A percentile compares a stretch with the other conserved stretches of the same genome.
phyloP scores from a whole-genome alignment of 495 filamentous ascomycete species.

The Talaromyces stipitatus region DNA sequence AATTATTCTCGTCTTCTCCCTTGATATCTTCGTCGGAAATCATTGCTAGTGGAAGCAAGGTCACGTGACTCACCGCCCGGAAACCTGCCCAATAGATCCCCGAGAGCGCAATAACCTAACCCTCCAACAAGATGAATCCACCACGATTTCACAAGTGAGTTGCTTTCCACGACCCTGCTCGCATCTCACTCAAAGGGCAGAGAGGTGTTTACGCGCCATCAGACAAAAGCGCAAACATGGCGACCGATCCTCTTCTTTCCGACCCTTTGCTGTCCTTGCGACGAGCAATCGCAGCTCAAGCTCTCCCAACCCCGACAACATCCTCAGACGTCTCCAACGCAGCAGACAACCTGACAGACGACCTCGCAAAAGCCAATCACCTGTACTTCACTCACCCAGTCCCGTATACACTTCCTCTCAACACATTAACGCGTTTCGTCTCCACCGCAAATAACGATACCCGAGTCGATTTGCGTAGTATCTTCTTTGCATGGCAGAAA shows the following conservation, averaged over 20 bases:
- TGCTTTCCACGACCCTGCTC: not conserved
- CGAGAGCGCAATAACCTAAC: not conserved
- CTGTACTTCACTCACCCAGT: constrained; percentile 64
- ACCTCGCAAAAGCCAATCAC: constrained; percentile 72
- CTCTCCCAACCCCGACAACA: constrained; percentile 59
- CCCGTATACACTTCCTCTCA: constrained; percentile 63
- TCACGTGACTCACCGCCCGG: constrained; percentile 1
- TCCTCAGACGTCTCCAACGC: constrained; percentile 45
- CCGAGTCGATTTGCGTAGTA: constrained; percentile 80
- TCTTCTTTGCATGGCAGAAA: constrained; percentile 92
- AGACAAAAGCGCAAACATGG: constrained; percentile 11
- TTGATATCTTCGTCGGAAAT: too few species aligned
- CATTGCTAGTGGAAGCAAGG: not conserved
- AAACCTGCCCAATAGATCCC: not conserved
- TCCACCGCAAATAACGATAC: constrained; percentile 49
- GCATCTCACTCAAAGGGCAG: not conserved
- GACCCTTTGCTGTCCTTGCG: constrained; percentile 78
- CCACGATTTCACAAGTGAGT: not conserved
- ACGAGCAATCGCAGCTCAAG: constrained; percentile 62
- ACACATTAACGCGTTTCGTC: constrained; percentile 74
- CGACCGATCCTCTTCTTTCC: constrained; percentile 31
- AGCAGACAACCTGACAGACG: constrained; percentile 34
- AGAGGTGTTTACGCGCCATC: not conserved
- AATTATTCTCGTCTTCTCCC: too few species aligned
- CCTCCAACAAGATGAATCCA: not conserved